phyloP scores from a whole-genome alignment of 164 flowering plant species.

The Liquidambar formosana region DNA sequence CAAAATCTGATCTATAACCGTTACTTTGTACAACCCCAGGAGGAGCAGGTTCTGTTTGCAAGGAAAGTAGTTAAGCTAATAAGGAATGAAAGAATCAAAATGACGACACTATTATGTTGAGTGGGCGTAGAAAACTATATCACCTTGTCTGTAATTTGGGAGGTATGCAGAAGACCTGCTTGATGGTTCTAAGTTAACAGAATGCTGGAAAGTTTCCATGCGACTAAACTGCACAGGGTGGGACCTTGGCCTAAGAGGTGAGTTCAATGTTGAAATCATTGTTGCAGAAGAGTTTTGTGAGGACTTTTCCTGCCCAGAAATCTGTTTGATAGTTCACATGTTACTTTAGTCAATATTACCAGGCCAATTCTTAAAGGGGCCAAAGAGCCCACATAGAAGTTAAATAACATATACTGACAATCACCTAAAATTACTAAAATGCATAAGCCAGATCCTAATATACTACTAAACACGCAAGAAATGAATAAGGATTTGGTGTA shows the following conservation, averaged over 20 bases:
- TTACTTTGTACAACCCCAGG: conserved; percentile 40
- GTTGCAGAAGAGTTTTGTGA: conserved; percentile 27
- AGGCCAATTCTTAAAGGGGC: not conserved
- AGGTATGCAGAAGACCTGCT: conserved; percentile 30
- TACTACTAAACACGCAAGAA: too few relatives aligned
- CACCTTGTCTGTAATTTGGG: conserved; percentile 38
- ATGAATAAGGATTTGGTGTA: too few relatives aligned
- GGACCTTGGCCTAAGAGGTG: conserved; percentile 32
- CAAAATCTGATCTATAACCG: conserved; percentile 42
- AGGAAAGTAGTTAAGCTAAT: conserved; percentile 9
- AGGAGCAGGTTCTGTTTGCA: conserved; percentile 37
- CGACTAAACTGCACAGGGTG: conserved; percentile 23
- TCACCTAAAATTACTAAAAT: too few relatives aligned
- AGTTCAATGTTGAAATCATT: conserved; percentile 17
- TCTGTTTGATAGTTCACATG: conserved; percentile 42
- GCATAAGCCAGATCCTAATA: too few relatives aligned
- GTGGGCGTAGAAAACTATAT: not conserved
- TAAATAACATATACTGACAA: too few relatives aligned
- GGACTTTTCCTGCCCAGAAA: conserved; percentile 74
- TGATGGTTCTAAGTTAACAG: conserved; percentile 18
- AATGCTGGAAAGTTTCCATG: conserved; percentile 30
- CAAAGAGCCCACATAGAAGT: not conserved
- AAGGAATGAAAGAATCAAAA: not conserved
- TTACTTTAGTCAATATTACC: not conserved
- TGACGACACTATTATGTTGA: too few relatives aligned